These are phyloP conservation scores for Thecaphora frezii DNA, from an alignment of 1,284 basidiomycete species.

Conservation along the genomic window DNA sequence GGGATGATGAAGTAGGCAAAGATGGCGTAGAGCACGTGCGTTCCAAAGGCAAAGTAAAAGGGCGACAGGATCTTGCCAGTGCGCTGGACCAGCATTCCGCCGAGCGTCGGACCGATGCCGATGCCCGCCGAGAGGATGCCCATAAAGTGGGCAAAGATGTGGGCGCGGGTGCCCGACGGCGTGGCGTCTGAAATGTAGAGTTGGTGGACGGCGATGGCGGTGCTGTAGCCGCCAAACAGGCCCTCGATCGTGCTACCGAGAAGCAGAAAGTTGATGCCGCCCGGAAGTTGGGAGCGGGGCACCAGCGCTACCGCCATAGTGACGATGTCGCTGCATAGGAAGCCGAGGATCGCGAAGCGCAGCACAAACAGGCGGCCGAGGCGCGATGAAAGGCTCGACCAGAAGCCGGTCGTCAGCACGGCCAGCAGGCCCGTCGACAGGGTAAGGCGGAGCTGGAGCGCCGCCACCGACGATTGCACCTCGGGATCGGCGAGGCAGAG, in stretches of 20 bases:
- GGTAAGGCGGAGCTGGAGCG: conserved; percentile 63
- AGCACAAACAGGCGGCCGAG: conserved; percentile 76
- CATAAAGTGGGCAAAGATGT: conserved; percentile 46
- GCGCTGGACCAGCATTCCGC: conserved; percentile 46
- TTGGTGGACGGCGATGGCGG: conserved; percentile 73
- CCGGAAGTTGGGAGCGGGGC: conserved; percentile 41
- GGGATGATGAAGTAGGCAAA: conserved; percentile 43
- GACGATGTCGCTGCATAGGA: conserved; percentile 71
- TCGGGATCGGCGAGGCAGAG: conserved; percentile 36
- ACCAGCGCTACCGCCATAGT: conserved; percentile 23
- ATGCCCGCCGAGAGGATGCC: conserved; percentile 51
- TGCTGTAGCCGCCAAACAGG: conserved; percentile 80
- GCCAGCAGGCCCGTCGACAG: conserved; percentile 78
- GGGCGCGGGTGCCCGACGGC: conserved; percentile 46
- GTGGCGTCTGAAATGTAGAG: conserved; percentile 69
- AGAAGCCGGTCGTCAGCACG: conserved; percentile 81
- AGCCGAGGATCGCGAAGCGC: conserved; percentile 70
- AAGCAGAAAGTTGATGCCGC: conserved; percentile 75
- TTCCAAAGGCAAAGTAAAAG: conserved; percentile 42
- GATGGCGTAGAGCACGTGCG: conserved; percentile 43
- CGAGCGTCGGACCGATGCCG: conserved; percentile 49
- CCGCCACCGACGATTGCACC: conserved; percentile 36
- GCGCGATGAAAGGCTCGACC: conserved; percentile 79
- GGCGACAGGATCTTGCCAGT: conserved; percentile 38
- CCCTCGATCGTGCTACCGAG: conserved; percentile 81